Evolutionary conservation across 768 basidiomycete genomes (phyloP).

Genomic region (Leccinum sublutescens): DNA sequence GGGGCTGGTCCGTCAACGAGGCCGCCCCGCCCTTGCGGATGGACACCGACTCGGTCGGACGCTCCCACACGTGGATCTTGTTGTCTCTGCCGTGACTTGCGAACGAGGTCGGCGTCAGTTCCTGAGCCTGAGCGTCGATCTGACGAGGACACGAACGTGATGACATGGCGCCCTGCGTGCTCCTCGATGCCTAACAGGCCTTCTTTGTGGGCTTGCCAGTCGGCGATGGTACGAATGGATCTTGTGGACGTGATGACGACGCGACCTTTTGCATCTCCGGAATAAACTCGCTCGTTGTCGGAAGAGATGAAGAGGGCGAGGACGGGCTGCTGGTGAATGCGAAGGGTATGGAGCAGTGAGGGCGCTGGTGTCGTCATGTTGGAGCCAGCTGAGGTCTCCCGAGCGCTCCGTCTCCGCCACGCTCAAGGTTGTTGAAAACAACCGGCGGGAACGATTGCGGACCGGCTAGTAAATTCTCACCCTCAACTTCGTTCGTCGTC

Average conservation of each 20-base stretch:
- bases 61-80: constrained; percentile 73
- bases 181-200: constrained; percentile 79
- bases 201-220: constrained; percentile 80
- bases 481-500: too few species aligned
- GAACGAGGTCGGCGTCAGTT: not conserved
- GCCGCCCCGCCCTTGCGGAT: constrained; percentile 57
- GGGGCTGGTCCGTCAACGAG: constrained; percentile 44
- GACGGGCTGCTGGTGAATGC: constrained; percentile 67
- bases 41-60: constrained; percentile 46
- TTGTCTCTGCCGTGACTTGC: constrained; percentile 78
- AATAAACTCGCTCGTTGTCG: constrained; percentile 80
- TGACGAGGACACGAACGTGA: constrained; percentile 64
- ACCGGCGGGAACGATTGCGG: too few species aligned
- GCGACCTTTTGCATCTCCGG: constrained; percentile 79
- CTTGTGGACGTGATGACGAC: constrained; percentile 75
- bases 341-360: constrained; percentile 70
- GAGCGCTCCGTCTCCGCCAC: too few species aligned
- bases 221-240: constrained; percentile 66
- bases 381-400: too few species aligned
- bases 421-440: too few species aligned
- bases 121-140: not conserved
- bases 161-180: constrained; percentile 50
- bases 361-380: constrained; percentile 35
- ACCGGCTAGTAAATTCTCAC: too few species aligned
- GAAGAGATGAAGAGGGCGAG: constrained; percentile 59